Conservation (phyloP, 169 alveolate genomes). For the Amoebophrya sp. region DNA sequence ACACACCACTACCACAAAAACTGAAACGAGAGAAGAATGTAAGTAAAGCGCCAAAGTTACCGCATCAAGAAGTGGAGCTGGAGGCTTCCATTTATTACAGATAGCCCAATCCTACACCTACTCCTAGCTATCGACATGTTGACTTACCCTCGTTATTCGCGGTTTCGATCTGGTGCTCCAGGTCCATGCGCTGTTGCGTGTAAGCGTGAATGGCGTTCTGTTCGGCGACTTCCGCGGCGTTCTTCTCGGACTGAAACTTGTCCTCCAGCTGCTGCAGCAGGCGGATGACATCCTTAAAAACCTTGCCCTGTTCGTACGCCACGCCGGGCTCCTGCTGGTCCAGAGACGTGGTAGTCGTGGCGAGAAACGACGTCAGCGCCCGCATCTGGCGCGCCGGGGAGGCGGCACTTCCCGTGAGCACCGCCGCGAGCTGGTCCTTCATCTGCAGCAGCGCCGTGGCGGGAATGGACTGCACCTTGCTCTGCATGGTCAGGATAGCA, state of each 20-base stretch:
- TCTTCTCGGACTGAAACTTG: background rate
- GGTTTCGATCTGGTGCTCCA: background rate
- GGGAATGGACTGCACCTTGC: background rate
- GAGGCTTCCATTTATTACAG: too few relatives aligned
- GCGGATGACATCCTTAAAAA: background rate
- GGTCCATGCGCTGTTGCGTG: constrained; percentile 18
- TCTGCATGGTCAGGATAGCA: background rate
- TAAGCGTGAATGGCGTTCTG: background rate
- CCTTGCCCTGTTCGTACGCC: constrained; percentile 1
- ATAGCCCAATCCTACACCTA: too few relatives aligned
- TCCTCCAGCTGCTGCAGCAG: constrained; percentile 24
- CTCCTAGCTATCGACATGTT: too few relatives aligned
- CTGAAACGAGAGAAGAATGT: too few relatives aligned
- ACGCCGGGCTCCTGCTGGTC: background rate
- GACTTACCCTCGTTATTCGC: background rate
- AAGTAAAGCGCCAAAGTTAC: too few relatives aligned
- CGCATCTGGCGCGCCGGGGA: too few relatives aligned
- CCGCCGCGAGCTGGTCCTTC: background rate
- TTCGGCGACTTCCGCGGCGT: background rate
- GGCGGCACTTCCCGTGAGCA: background rate
- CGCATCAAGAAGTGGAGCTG: too few relatives aligned
- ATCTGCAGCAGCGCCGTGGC: background rate
- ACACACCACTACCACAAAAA: too few relatives aligned
- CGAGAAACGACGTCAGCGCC: background rate
- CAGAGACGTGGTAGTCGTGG: background rate